Base-by-base conservation (phyloP, 768 basidiomycete genomes). In the Tricholoma matsutake region DNA sequence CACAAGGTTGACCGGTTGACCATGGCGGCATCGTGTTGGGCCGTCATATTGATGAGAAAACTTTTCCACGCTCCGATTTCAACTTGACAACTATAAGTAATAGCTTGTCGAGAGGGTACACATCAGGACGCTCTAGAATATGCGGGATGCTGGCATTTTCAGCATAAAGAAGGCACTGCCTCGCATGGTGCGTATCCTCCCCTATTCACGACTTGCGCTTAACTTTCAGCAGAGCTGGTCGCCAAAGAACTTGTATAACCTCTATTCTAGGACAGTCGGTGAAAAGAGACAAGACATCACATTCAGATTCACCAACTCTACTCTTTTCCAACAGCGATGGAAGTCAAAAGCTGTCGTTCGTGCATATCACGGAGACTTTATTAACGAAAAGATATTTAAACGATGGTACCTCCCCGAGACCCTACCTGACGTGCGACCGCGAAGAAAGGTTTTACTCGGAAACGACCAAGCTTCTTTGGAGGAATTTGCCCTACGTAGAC, bases 351-450 rank as follows among this genome's bases (percentile, higher is more conserved):
- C 87, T 4, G 85, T 94, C 61, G 83, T 94, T 32, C 87, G 96
- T 59, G 96, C 87, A 4, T 98, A 98, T 81, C 97, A 98, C 71
- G 95, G 96, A 22, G 96, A 97, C 81, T 89, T 84, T 71, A 94
- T 98, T 63, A 87, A 87, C 57, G 94, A 96, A 79, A 90, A 88
- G 68, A 88, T 88, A 37, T 98, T 98, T 83, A 95, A 95, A 71
- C 86, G 90, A 60, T 95, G 94, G 91, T 98, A 94, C 72, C 83
- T 99, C 37, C 96, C 96, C 14, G 80, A 84, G 61, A 87, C 83
- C 0, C 81, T 98, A 14, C 96, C 92, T 0, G 92, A 94, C 68
- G 91, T 93, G 57, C 89, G 91, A 54, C 93, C 83, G 45, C 82
- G 78, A 41, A 79, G 77, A 57, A 74, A 67, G 64, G 70, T 80